Evolutionary conservation across 805 yeast genomes (phyloP).

Genomic region (Tetrapisispora phaffii): DNA sequence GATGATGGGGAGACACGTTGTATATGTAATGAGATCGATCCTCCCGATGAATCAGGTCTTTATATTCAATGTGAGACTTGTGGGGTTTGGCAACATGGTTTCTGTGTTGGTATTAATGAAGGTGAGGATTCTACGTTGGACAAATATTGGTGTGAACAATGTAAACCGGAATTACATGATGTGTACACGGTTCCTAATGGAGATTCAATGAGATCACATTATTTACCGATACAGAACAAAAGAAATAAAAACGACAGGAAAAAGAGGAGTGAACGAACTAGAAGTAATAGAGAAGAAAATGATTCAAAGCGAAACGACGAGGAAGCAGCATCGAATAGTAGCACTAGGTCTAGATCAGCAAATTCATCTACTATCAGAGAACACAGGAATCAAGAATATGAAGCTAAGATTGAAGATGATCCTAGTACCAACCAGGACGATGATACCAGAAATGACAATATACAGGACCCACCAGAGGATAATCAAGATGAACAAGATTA

Average conservation of each 20-base stretch:
- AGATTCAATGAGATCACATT: slow-evolving; percentile 21
- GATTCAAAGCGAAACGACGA: background rate
- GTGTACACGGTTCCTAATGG: slow-evolving; percentile 18
- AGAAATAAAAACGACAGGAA: slow-evolving; percentile 24
- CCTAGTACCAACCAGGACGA: background rate
- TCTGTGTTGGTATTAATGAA: slow-evolving; percentile 75
- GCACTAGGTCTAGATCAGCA: background rate
- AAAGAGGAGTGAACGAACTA: slow-evolving; percentile 9
- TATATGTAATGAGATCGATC: slow-evolving; percentile 36
- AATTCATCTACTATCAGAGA: slow-evolving; percentile 5
- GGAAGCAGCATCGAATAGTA: background rate
- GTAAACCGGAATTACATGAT: slow-evolving; percentile 74
- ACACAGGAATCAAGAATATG: background rate
- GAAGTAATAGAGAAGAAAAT: background rate
- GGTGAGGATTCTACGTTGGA: slow-evolving; percentile 60
- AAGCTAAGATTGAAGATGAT: background rate
- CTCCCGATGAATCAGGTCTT: slow-evolving; percentile 46
- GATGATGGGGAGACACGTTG: slow-evolving; percentile 39
- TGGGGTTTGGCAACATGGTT: slow-evolving; percentile 96
- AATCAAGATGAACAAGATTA: background rate
- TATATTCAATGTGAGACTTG: slow-evolving; percentile 84
- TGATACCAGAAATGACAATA: no score
- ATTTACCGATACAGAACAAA: slow-evolving; percentile 35
- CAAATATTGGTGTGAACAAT: slow-evolving; percentile 87
- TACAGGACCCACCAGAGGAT: background rate